Evolutionary conservation across 768 basidiomycete species (phyloP).

Genomic region (Mycena vulgaris): DNA sequence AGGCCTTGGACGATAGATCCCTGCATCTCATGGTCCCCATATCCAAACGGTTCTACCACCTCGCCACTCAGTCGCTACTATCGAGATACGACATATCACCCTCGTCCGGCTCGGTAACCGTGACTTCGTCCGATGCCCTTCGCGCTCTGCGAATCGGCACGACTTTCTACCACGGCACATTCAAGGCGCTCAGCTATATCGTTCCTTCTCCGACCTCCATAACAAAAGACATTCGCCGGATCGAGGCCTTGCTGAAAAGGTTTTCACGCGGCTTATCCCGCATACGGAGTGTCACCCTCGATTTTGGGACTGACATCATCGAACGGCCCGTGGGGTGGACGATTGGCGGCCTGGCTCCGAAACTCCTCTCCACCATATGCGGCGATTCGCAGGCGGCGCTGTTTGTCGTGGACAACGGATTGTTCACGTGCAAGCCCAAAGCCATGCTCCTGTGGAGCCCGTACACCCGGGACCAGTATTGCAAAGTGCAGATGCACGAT

Average conservation of each 20-base stretch:
- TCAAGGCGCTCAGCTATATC: neutral
- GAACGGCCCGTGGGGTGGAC: conserved; percentile 6
- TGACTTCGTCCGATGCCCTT: conserved; percentile 23
- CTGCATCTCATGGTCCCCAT: conserved; percentile 23
- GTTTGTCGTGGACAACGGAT: conserved; percentile 1
- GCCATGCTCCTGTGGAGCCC: conserved; percentile 19
- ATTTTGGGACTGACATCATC: conserved; percentile 12
- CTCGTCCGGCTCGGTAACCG: neutral
- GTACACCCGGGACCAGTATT: conserved; percentile 9
- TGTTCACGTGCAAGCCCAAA: conserved; percentile 24
- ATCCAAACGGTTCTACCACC: conserved; percentile 24
- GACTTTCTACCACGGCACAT: neutral
- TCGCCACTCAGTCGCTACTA: conserved; percentile 17
- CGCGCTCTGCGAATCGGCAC: conserved; percentile 30
- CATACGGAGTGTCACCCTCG: conserved; percentile 9
- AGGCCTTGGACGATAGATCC: conserved; percentile 21
- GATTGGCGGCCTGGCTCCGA: neutral
- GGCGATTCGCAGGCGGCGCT: conserved; percentile 13
- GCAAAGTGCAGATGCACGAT: conserved; percentile 26
- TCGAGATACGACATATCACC: conserved; percentile 8
- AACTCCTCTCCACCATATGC: conserved; percentile 9
- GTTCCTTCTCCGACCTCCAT: neutral
- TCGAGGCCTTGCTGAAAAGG: conserved; percentile 8
- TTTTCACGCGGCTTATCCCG: neutral
- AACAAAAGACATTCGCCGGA: conserved; percentile 11